Percentiles rank a stretch among this genome's conserved stretches.
phyloP scores from a whole-genome alignment of 2,329 filamentous ascomycete genomes.

The Phialophora verrucosa region DNA sequence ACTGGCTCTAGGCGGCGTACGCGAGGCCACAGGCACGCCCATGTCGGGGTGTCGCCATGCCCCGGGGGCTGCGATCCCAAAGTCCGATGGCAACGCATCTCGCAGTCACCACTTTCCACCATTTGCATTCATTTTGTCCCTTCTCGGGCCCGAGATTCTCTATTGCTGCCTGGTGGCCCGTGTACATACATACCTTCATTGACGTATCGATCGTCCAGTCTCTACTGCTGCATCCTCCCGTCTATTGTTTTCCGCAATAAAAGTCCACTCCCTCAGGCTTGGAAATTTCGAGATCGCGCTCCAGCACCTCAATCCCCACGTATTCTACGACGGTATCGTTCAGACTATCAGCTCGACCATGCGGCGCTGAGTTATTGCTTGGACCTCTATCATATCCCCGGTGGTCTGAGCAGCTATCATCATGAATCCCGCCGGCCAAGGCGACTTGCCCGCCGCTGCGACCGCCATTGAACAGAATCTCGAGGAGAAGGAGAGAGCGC shows the following conservation, averaged over 20 bases:
- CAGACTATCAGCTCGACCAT: constrained; percentile 1
- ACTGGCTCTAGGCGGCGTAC: neutral
- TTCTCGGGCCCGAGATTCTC: constrained; percentile 23
- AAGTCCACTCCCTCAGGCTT: neutral
- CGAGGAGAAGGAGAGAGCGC: constrained; percentile 36
- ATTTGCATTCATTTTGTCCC: constrained; percentile 4
- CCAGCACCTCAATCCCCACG: neutral
- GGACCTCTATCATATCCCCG: neutral
- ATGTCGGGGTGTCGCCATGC: constrained; percentile 3
- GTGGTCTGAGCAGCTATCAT: neutral
- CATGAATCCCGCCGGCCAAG: constrained; percentile 38
- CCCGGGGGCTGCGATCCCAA: neutral
- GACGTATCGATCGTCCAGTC: neutral
- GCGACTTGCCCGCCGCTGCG: constrained; percentile 29
- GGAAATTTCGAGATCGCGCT: neutral
- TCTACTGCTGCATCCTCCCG: constrained; percentile 7
- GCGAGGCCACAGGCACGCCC: neutral
- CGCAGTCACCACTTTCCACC: neutral
- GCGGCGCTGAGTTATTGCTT: constrained; percentile 5
- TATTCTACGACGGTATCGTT: neutral
- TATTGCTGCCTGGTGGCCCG: constrained; percentile 10
- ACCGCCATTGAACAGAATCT: constrained; percentile 36
- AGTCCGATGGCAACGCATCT: constrained; percentile 1
- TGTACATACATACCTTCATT: constrained; percentile 14
- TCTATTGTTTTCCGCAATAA: neutral